Percentiles rank a stretch among this genome's conserved stretches.
phyloP scores from a whole-genome alignment of 2,329 filamentous ascomycete genomes.

The Alternaria sp. region DNA sequence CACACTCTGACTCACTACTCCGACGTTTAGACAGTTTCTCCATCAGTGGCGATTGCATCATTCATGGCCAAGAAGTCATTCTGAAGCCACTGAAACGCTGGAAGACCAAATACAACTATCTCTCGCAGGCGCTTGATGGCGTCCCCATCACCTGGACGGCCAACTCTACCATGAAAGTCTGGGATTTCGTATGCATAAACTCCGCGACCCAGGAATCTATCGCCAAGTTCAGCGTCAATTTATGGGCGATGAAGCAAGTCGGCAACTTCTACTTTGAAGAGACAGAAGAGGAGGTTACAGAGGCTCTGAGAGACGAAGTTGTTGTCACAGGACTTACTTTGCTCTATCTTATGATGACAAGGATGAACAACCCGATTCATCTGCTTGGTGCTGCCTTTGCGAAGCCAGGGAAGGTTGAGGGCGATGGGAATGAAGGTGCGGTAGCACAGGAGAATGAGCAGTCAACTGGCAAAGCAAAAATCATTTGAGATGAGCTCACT shows the following conservation, averaged over 20 bases:
- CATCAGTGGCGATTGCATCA: constrained; percentile 21
- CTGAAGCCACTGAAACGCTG: constrained; percentile 27
- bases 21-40: constrained; percentile 10
- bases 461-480: background rate
- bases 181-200: constrained; percentile 29
- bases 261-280: constrained; percentile 27
- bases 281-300: constrained; percentile 5
- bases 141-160: constrained; percentile 21
- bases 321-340: constrained; percentile 24
- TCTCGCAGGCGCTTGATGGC: constrained; percentile 16
- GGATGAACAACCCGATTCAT: constrained; percentile 28
- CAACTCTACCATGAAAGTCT: constrained; percentile 20
- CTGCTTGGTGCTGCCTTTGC: constrained; percentile 22
- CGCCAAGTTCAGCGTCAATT: constrained; percentile 24
- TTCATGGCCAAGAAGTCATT: constrained; percentile 16
- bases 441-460: background rate
- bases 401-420: constrained; percentile 23
- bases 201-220: constrained; percentile 18
- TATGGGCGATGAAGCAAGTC: constrained; percentile 26
- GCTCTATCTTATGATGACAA: constrained; percentile 23
- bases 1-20: background rate
- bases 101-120: constrained; percentile 30
- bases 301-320: constrained; percentile 23
- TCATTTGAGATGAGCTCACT: background rate
- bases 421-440: background rate